Percentiles rank a stretch among this genome's conserved stretches.
Conservation (phyloP, 129 eudicot species). For the Tanacetum coccineum region DNA sequence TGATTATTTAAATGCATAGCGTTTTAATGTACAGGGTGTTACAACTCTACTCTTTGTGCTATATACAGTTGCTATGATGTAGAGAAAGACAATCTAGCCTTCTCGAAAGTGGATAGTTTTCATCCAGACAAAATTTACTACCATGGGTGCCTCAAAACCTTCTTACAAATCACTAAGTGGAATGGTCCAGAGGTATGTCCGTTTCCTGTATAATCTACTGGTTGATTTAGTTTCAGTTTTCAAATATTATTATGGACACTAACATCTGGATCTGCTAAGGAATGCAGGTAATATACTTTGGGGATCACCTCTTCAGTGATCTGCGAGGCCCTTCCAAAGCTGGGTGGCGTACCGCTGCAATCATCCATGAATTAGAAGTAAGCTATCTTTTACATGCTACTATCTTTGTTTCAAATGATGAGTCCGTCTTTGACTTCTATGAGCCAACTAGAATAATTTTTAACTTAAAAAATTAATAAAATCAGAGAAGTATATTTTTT, state of each 20-base stretch:
- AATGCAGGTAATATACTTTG: conserved; percentile 91
- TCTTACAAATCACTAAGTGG: conserved; percentile 95
- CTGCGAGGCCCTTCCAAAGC: conserved; percentile 99
- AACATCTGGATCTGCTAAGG: background rate
- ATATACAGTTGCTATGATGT: conserved; percentile 76
- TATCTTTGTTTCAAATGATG: background rate
- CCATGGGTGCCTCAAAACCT: conserved; percentile 94
- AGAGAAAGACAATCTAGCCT: conserved; percentile 80
- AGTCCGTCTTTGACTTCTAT: background rate
- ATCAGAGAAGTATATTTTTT: background rate
- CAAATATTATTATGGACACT: background rate
- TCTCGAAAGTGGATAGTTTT: conserved; percentile 84
- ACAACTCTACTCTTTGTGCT: background rate
- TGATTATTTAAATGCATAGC: too few species aligned
- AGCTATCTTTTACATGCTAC: conserved; percentile 7
- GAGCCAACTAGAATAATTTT: background rate
- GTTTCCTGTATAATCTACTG: background rate
- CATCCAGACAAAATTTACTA: conserved; percentile 80
- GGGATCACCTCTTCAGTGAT: conserved; percentile 97
- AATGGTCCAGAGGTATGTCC: conserved; percentile 86
- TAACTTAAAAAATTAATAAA: background rate
- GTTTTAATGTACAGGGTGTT: too few species aligned
- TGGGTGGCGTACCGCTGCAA: conserved; percentile 99
- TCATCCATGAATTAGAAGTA: conserved; percentile 92
- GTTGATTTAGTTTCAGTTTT: background rate